Conservation (phyloP, 768 basidiomycete species). For the Cyclocybe cylindracea region DNA sequence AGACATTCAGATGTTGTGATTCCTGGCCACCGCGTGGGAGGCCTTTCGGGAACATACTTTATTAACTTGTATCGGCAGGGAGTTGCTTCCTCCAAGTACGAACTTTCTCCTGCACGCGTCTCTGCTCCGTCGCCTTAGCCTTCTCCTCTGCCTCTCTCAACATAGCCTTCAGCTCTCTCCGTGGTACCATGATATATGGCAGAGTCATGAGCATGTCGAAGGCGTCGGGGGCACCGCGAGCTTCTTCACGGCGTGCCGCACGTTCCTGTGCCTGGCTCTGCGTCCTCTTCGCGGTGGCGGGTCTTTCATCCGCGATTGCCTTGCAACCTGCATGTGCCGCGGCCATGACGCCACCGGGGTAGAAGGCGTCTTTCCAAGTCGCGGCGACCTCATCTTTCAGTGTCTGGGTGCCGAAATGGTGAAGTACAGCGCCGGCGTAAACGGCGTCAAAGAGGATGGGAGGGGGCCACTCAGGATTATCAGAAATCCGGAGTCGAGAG, state of each 20-base stretch:
- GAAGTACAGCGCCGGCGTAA: conserved; percentile 14
- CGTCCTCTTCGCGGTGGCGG: neutral
- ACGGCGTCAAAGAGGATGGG: conserved; percentile 18
- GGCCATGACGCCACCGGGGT: no score
- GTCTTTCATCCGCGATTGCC: neutral
- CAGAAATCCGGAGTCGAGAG: conserved; percentile 10
- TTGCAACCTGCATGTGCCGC: no score
- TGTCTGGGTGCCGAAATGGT: conserved; percentile 12
- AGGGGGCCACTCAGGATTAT: conserved; percentile 13
- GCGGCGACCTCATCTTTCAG: conserved; percentile 2
- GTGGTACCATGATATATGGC: conserved; percentile 14
- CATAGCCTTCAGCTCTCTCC: conserved; percentile 7
- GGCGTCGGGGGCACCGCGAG: neutral
- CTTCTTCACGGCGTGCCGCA: neutral
- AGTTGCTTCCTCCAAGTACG: conserved; percentile 3
- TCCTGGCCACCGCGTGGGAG: no score
- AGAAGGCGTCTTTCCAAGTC: no score
- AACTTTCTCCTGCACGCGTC: conserved; percentile 16
- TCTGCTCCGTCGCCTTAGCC: conserved; percentile 9
- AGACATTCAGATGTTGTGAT: no score
- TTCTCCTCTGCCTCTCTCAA: conserved; percentile 11
- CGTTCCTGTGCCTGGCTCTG: neutral
- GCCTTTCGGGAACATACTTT: no score
- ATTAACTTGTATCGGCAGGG: no score
- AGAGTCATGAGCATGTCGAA: conserved; percentile 11